A percentile compares a stretch with the other conserved stretches of the same genome.
These are phyloP conservation scores for Eremochloa ophiuroides DNA, from an alignment of 176 grass and related monocot species.

Conservation along the genomic window DNA sequence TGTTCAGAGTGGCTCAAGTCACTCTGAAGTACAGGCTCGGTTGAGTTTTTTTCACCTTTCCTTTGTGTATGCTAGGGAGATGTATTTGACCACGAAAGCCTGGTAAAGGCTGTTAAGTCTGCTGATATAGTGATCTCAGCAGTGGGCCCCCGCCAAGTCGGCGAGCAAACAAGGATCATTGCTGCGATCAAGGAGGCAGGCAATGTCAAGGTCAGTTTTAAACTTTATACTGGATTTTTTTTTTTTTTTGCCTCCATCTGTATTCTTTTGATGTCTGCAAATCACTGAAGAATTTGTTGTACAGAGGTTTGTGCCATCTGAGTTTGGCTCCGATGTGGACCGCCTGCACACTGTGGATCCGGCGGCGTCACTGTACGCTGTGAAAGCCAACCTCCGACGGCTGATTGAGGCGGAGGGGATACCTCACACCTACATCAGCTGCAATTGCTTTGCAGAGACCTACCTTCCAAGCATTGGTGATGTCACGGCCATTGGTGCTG, in stretches of 20 bases:
- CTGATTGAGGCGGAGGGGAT: conserved; percentile 24
- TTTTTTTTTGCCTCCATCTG: neutral
- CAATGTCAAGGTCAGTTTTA: conserved; percentile 38
- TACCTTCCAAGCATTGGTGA: conserved; percentile 34
- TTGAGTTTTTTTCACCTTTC: neutral
- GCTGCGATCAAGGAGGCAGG: conserved; percentile 43
- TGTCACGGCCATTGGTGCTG: neutral
- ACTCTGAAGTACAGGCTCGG: neutral
- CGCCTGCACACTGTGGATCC: conserved; percentile 13
- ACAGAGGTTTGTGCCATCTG: conserved; percentile 59
- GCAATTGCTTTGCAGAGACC: conserved; percentile 38
- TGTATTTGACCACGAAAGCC: neutral
- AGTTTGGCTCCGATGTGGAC: conserved; percentile 40
- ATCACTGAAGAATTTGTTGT: neutral
- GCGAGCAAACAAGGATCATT: conserved; percentile 44
- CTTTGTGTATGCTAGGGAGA: neutral
- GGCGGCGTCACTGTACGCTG: neutral
- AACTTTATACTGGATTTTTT: neutral
- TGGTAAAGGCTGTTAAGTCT: conserved; percentile 19
- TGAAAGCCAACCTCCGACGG: conserved; percentile 31
- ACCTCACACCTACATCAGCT: conserved; percentile 27
- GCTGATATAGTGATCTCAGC: conserved; percentile 30
- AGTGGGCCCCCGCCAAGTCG: conserved; percentile 11
- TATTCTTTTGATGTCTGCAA: neutral
- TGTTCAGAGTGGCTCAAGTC: neutral